phyloP scores from a whole-genome alignment of 257 asterid genomes.

The Verbascum thapsus region DNA sequence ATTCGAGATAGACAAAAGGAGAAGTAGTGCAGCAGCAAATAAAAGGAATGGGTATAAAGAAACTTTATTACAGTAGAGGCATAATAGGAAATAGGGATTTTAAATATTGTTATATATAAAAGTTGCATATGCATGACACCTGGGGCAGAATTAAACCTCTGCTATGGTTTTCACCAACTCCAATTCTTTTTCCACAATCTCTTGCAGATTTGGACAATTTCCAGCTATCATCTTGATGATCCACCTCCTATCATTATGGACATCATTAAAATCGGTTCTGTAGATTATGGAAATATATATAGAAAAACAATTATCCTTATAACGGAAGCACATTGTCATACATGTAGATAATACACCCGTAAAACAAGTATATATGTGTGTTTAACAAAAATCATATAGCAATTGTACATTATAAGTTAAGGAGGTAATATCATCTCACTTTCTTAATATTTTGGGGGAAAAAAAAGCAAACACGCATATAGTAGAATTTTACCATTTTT shows the following conservation, averaged over 20 bases:
- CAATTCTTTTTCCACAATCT: slow-evolving; percentile 75
- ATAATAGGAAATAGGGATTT: slow-evolving; percentile 8
- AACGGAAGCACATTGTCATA: slow-evolving; percentile 15
- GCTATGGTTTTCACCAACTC: slow-evolving; percentile 72
- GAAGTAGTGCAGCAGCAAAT: slow-evolving; percentile 2
- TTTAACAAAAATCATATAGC: slow-evolving; percentile 4
- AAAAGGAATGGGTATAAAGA: slow-evolving; percentile 3
- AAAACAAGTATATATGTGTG: not conserved
- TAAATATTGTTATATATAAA: slow-evolving; percentile 16
- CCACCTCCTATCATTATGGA: slow-evolving; percentile 78
- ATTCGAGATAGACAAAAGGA: not conserved
- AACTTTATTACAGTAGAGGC: slow-evolving; percentile 23
- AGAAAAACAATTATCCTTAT: slow-evolving; percentile 8
- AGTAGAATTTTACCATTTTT: too few relatives aligned
- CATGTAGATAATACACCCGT: slow-evolving; percentile 4
- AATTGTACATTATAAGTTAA: slow-evolving; percentile 9
- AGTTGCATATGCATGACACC: slow-evolving; percentile 27
- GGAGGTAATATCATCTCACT: not conserved
- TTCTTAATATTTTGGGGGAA: slow-evolving; percentile 14
- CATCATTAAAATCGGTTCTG: slow-evolving; percentile 31
- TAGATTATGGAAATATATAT: slow-evolving; percentile 13
- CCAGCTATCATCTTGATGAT: slow-evolving; percentile 85
- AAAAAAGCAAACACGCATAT: not conserved
- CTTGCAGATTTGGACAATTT: slow-evolving; percentile 57
- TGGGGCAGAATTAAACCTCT: slow-evolving; percentile 58